Base-by-base conservation (phyloP, 108 stramenopile genomes). In the Hondaea fermentalgiana region DNA sequence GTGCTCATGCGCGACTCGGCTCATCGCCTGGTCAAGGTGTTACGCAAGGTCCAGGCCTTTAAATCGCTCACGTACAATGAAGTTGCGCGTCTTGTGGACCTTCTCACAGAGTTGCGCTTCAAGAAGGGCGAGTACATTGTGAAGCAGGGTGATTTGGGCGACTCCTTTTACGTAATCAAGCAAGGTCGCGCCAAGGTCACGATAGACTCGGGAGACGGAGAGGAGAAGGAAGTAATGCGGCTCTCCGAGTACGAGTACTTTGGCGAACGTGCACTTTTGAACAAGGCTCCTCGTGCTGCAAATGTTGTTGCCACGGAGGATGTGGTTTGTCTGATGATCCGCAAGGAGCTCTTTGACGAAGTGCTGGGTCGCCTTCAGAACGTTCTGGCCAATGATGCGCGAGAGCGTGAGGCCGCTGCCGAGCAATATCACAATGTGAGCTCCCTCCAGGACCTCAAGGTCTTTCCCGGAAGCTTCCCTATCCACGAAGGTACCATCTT, bases 191-290 rank as follows among this genome's bases (percentile, higher is more conserved):
- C 60, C 8, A 44, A 35, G 58, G 88, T 88, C 5, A 29, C 60
- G 45, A 69, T 44, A 4, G 2, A 60, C 45, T 19, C 25, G 19
- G 60, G 25, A 23, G 23, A 19, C 19, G 64, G 64, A 1, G 14
- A 60, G 25, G 43, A 60, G 44, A 89, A 60, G 87, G 72, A 88
- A 5, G 57, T 72, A 35, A 88, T 89, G 60, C 83, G 8, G 17
- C 72, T 92, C 4, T 59, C 44, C 5, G 58, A 72, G 43, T 90
- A 88, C 21, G 87, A 88, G 25, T 91, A 90, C 89, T 92, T 92
- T 53, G 92, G 92, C 6, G 92, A 92, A 76, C 58, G 72, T 16
- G 90, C 92, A 16, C 72, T 92, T 44, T 17, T 90, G 12, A 89
- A 44, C 53, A 83, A 53, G 45, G 76, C 76, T 55, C 76, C 76